Percentiles rank a stretch among this genome's conserved stretches.
Conservation (phyloP, 2,329 filamentous ascomycete species). For the Fusarium devonianum region DNA sequence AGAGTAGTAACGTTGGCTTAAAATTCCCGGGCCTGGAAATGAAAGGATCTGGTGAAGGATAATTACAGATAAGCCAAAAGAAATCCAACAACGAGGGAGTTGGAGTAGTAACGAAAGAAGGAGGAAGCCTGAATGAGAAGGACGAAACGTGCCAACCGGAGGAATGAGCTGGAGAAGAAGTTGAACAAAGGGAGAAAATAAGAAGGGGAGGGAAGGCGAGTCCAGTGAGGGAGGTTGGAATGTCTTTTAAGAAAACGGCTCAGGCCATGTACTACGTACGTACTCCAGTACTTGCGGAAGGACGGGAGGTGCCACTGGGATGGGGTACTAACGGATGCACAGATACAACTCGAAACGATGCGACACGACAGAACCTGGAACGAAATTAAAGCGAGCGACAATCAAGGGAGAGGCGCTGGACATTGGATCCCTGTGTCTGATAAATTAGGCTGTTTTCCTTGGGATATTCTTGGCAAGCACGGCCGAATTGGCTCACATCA, state of each 20-base stretch:
- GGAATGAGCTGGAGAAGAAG: constrained; percentile 32
- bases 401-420: constrained; percentile 31
- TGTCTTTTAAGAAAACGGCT: constrained; percentile 35
- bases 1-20: constrained; percentile 7
- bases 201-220: constrained; percentile 24
- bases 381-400: constrained; percentile 1
- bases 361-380: constrained; percentile 1
- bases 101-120: constrained; percentile 42
- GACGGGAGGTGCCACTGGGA: no score
- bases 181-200: constrained; percentile 33
- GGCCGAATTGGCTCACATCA: background rate
- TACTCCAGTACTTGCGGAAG: no score
- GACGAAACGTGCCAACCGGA: constrained; percentile 24
- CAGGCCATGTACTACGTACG: no score
- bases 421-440: constrained; percentile 18
- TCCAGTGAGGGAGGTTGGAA: constrained; percentile 31
- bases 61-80: constrained; percentile 36
- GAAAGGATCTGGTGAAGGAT: constrained; percentile 31
- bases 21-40: constrained; percentile 16
- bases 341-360: background rate
- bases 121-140: constrained; percentile 23
- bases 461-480: constrained; percentile 9
- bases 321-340: background rate
- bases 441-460: constrained; percentile 1
- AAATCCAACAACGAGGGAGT: constrained; percentile 50